These are phyloP conservation scores for Ceratocystis cubensis DNA, from an alignment of 2,329 filamentous ascomycete species.

Conservation along the genomic window DNA sequence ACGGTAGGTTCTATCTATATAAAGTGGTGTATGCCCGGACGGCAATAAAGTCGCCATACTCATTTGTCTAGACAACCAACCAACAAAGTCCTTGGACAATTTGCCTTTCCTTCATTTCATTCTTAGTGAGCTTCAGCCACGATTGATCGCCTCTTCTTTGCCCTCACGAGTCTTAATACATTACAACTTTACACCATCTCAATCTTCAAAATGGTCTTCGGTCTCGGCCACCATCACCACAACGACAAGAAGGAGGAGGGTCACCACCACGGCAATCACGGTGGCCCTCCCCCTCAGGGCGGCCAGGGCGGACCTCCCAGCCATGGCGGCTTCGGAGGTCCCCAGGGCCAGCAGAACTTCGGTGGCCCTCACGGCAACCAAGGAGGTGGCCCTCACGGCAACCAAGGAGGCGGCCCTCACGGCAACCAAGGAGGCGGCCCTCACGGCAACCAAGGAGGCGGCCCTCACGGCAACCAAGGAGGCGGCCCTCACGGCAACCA, in stretches of 20 bases:
- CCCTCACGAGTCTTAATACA: background rate
- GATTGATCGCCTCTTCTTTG: background rate
- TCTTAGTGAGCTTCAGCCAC: background rate
- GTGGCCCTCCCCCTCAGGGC: slow-evolving; percentile 7
- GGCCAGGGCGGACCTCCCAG: background rate
- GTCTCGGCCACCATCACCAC: slow-evolving; percentile 14
- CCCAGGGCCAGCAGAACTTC: background rate
- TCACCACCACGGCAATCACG: background rate
- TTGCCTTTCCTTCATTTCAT: background rate
- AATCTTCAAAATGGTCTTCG: slow-evolving; percentile 18
- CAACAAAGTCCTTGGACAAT: background rate
- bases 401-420: background rate
- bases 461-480: too few relatives aligned
- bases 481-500: background rate
- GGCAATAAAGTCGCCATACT: too few relatives aligned
- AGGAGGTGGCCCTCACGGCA: background rate
- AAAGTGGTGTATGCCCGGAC: background rate
- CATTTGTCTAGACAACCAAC: background rate
- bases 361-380: background rate
- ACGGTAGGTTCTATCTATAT: background rate
- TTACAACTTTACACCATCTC: background rate
- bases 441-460: background rate
- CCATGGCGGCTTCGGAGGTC: background rate
- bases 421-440: background rate
- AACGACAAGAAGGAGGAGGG: background rate